Conservation (phyloP, 345 rosid species). For the Hibiscus tridactylites region DNA sequence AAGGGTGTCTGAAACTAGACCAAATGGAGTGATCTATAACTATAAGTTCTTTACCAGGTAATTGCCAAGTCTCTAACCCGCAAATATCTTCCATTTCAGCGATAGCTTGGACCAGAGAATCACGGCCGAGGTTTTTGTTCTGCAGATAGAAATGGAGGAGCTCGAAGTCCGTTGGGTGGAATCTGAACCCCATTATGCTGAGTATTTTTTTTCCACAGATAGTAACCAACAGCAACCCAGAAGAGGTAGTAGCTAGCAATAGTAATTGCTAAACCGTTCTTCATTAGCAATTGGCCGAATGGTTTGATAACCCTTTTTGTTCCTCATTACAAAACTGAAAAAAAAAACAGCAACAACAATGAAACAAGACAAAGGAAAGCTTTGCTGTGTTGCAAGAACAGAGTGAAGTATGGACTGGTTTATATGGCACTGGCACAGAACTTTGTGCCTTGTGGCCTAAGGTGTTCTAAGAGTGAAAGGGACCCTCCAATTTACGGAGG, state of each 20-base stretch:
- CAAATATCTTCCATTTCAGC: slow-evolving; percentile 5
- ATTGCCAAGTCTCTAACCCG: slow-evolving; percentile 6
- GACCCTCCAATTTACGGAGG: neutral
- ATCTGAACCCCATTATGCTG: slow-evolving; percentile 7
- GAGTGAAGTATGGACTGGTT: neutral
- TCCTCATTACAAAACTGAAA: neutral
- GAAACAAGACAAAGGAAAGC: neutral
- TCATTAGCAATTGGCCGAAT: neutral
- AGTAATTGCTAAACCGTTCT: slow-evolving; percentile 6
- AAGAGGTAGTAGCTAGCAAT: slow-evolving; percentile 8
- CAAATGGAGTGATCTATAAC: neutral
- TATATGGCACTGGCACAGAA: neutral
- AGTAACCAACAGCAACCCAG: slow-evolving; percentile 9
- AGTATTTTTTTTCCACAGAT: slow-evolving; percentile 5
- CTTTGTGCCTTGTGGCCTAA: neutral
- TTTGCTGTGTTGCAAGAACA: neutral
- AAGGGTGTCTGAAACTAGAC: neutral
- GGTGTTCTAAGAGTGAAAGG: neutral
- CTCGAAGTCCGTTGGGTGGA: slow-evolving; percentile 9
- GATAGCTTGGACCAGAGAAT: neutral
- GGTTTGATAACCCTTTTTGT: neutral
- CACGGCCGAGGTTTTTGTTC: slow-evolving; percentile 9
- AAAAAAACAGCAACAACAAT: neutral
- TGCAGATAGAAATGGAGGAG: neutral
- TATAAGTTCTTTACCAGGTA: neutral